phyloP scores from a whole-genome alignment of 345 rosid species.

The Psidium friedrichsthalianum region DNA sequence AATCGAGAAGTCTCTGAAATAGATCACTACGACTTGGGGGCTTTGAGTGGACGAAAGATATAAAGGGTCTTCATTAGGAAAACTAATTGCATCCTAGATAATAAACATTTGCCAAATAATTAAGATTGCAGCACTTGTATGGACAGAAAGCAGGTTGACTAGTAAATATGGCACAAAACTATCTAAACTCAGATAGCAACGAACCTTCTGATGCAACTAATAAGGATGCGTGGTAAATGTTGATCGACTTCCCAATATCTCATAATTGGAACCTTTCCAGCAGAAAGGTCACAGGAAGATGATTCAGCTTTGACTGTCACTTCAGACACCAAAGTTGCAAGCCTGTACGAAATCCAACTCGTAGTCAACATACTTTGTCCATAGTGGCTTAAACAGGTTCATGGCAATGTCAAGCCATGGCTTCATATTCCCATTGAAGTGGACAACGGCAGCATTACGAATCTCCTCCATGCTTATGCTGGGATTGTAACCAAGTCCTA shows the following conservation, averaged over 20 bases:
- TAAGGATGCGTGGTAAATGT: neutral
- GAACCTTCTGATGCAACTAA: neutral
- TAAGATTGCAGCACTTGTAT: slow-evolving; percentile 4
- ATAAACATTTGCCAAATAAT: slow-evolving; percentile 2
- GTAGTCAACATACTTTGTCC: slow-evolving; percentile 82
- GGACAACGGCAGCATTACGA: slow-evolving; percentile 82
- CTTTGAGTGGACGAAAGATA: neutral
- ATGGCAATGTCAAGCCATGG: slow-evolving; percentile 98
- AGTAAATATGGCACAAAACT: neutral
- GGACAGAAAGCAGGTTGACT: neutral
- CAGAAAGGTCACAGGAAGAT: neutral
- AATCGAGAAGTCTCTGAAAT: neutral
- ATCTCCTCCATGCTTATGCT: slow-evolving; percentile 94
- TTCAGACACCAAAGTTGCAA: slow-evolving; percentile 80
- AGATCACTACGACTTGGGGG: neutral
- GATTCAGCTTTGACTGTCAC: neutral
- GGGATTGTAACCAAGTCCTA: slow-evolving; percentile 93
- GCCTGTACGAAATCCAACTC: slow-evolving; percentile 84
- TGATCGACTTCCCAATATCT: neutral
- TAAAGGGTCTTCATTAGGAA: neutral
- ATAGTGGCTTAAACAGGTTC: slow-evolving; percentile 85
- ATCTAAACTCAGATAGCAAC: neutral
- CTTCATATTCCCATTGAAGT: slow-evolving; percentile 95
- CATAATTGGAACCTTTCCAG: neutral
- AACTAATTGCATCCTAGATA: neutral